Evolutionary conservation across 2,329 filamentous ascomycete species (phyloP).

Genomic region (Xylariaceae sp.): DNA sequence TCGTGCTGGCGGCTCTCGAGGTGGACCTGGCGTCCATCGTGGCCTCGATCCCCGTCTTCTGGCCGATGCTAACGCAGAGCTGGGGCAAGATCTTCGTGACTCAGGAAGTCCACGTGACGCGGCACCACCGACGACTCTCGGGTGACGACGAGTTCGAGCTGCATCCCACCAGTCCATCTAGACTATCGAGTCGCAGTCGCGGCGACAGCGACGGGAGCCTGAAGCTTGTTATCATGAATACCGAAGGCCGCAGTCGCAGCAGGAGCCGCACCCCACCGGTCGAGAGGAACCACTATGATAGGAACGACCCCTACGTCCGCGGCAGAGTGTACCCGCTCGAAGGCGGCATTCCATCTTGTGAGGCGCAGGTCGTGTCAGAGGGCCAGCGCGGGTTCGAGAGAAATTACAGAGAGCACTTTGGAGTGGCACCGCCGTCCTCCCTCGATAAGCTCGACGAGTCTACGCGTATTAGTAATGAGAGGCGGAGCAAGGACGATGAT

Average conservation of each 20-base stretch:
- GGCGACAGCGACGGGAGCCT: slow-evolving; percentile 27
- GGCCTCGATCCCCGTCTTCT: slow-evolving; percentile 45
- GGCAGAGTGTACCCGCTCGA: slow-evolving; percentile 33
- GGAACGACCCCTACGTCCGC: slow-evolving; percentile 32
- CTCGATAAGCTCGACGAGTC: slow-evolving; percentile 7
- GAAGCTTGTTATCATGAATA: slow-evolving; percentile 22
- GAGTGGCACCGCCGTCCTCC: not conserved
- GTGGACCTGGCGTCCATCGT: slow-evolving; percentile 44
- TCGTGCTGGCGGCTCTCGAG: slow-evolving; percentile 45
- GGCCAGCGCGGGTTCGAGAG: slow-evolving; percentile 38
- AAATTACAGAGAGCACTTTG: slow-evolving; percentile 34
- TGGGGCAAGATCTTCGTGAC: slow-evolving; percentile 46
- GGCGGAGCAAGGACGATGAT: slow-evolving; percentile 8
- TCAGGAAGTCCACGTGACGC: slow-evolving; percentile 44
- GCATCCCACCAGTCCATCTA: not conserved
- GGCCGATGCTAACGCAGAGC: slow-evolving; percentile 39
- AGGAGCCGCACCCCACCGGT: not conserved
- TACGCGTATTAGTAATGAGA: not conserved
- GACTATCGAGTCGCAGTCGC: slow-evolving; percentile 10
- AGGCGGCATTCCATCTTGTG: slow-evolving; percentile 11
- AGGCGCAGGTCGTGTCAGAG: slow-evolving; percentile 37
- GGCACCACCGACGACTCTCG: slow-evolving; percentile 38
- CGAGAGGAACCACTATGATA: slow-evolving; percentile 22
- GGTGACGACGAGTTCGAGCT: slow-evolving; percentile 28
- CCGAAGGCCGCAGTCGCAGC: not conserved